Evolutionary conservation across 2,329 filamentous ascomycete genomes (phyloP).

Genomic region (Geoglossum cookeanum): DNA sequence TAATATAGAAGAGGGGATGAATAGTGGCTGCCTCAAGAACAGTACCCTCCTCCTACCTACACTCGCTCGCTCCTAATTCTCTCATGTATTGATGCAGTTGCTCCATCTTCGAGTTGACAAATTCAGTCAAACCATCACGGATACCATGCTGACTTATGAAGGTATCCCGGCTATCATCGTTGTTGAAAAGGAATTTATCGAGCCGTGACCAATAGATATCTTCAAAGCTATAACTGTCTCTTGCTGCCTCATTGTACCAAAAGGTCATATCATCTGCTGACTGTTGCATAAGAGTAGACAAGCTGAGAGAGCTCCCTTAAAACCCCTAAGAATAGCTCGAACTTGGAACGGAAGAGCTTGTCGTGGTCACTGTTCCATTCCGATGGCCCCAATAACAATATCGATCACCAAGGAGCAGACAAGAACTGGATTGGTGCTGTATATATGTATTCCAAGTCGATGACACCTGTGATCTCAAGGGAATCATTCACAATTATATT

Average conservation of each 20-base stretch:
- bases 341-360: neutral
- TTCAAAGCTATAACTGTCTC: neutral
- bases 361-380: neutral
- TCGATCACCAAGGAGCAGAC: neutral
- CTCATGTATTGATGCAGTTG: neutral
- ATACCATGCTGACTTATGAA: neutral
- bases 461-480: neutral
- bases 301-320: neutral
- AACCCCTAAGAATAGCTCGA: neutral
- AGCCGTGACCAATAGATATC: neutral
- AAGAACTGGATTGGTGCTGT: neutral
- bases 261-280: neutral
- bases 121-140: neutral
- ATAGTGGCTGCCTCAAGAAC: neutral
- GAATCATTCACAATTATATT: constrained; percentile 7
- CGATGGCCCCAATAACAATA: neutral
- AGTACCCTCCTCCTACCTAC: neutral
- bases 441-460: constrained; percentile 1
- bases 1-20: no score
- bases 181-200: neutral
- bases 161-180: neutral
- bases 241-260: neutral
- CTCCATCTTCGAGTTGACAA: neutral
- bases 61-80: neutral
- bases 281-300: neutral